Conservation (phyloP, 805 yeast species). For the Brettanomyces bruxellensis region DNA sequence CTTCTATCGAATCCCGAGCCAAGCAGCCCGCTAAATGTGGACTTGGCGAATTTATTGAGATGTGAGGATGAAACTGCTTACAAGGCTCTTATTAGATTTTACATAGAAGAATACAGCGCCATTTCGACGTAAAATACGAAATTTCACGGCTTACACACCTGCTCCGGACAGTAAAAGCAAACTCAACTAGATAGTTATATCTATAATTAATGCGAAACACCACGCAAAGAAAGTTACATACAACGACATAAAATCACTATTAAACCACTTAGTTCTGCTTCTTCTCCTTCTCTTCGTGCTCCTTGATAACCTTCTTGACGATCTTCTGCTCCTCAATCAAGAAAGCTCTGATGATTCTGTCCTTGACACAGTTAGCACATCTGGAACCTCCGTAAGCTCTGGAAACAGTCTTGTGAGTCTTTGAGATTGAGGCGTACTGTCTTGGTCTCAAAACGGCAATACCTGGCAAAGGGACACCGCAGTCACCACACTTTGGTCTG, state of each 20-base stretch:
- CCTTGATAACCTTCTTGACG: conserved; percentile 98
- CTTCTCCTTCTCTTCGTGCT: conserved; percentile 27
- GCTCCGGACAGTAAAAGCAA: too few species aligned
- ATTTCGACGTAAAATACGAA: too few species aligned
- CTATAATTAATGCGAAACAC: conserved; percentile 1
- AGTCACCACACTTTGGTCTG: conserved; percentile 85
- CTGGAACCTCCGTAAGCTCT: conserved; percentile 99
- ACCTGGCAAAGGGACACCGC: conserved; percentile 60
- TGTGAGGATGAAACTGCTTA: conserved; percentile 37
- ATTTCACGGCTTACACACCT: too few species aligned
- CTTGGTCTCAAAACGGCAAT: conserved; percentile 96
- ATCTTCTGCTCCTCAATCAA: conserved; percentile 99
- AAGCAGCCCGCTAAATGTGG: conserved; percentile 62
- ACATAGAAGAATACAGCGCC: conserved; percentile 12
- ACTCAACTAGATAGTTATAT: not conserved
- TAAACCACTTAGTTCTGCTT: too few species aligned
- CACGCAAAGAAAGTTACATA: too few species aligned
- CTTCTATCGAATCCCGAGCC: conserved; percentile 61
- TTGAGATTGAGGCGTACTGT: conserved; percentile 89
- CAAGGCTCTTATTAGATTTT: conserved; percentile 32
- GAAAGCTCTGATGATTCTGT: conserved; percentile 99
- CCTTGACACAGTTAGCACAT: conserved; percentile 98
- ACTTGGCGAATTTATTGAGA: conserved; percentile 52
- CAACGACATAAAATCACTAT: too few species aligned
- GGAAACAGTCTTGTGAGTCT: conserved; percentile 95